Base-by-base conservation (phyloP, 1,284 basidiomycete species). In the Veloboletus limbatus region DNA sequence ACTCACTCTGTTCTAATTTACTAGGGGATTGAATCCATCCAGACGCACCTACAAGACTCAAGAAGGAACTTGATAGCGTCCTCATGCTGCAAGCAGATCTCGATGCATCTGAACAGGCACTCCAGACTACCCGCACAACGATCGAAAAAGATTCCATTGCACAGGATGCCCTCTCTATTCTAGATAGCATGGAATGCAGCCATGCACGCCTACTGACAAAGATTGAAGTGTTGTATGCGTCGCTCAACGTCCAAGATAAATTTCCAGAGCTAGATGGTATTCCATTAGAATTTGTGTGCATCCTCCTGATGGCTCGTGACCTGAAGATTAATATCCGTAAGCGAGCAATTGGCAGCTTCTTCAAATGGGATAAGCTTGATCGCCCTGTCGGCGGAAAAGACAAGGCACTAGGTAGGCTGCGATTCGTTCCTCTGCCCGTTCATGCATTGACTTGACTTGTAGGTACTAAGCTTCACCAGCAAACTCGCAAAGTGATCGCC, bases 321-420 rank as follows among this genome's bases (percentile, higher is more conserved):
- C 54, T 71, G 14, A 73, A 73, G 45, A 67, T 69, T n/a, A 69
- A 67, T 38, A 69, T 73, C 21, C 54, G 62, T 0, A 69, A 67
- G 36, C 48, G 58, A 0, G 68, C 65, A 0, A 62, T 69, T 13
- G 61, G 56, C 0, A 63, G 60, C 14, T 72, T 74, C 42, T 65
- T 67, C 16, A 67, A 72, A 38, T 71, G 65, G 65, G 69, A 72
- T 31, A 56, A 54, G 8, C 51, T 74, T 1, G 66, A 70, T 43
- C 65, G 57, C 28, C 69, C 69, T 2, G 64, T 64, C 6, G 59
- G 65, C 0, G 65, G 71, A 0, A 45, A 51, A n/a, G 47, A 65
- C n/a, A 56, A 67, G 24, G 40, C 69, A 3, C 49, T 71, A 7
- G 69, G 69, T 66, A n/a, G n/a, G n/a, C n/a, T n/a, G n/a, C n/a